phyloP scores from a whole-genome alignment of 257 asterid genomes.

The Solanum pennellii region DNA sequence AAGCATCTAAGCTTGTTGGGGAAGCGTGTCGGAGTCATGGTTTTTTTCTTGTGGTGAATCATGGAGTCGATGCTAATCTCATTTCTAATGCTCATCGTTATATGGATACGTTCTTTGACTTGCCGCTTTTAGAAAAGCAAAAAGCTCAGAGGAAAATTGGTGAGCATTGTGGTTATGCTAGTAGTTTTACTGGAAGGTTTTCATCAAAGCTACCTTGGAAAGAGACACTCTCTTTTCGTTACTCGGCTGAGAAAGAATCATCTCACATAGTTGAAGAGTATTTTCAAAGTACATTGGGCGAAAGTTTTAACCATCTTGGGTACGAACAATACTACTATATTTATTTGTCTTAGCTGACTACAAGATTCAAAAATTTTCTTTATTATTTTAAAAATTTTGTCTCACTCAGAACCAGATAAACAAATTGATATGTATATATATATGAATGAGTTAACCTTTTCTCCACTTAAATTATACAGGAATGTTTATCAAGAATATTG shows the following conservation, averaged over 20 bases:
- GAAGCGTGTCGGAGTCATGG: constrained; percentile 65
- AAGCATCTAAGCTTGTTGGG: constrained; percentile 49
- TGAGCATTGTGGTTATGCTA: constrained; percentile 84
- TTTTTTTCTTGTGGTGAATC: constrained; percentile 68
- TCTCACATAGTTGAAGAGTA: constrained; percentile 49
- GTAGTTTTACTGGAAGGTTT: constrained; percentile 83
- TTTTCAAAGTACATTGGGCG: constrained; percentile 36
- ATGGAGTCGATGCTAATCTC: constrained; percentile 47
- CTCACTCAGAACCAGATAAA: not conserved
- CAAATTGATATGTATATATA: too few species aligned
- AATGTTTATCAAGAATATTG: constrained; percentile 60
- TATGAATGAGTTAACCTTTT: not conserved
- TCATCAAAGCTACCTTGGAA: constrained; percentile 91
- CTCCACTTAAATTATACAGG: constrained; percentile 16
- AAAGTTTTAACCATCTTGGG: constrained; percentile 50
- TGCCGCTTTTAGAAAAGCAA: constrained; percentile 48
- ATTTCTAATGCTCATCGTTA: constrained; percentile 47
- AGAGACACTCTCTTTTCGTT: constrained; percentile 79
- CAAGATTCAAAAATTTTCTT: not conserved
- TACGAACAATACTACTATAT: constrained; percentile 1
- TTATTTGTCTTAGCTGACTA: not conserved
- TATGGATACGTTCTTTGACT: constrained; percentile 61
- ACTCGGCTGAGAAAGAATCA: constrained; percentile 19
- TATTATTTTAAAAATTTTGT: too few species aligned
- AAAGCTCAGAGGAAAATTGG: constrained; percentile 58